Base-by-base conservation (phyloP, 1,284 basidiomycete species). In the Ustilago bromivora region DNA sequence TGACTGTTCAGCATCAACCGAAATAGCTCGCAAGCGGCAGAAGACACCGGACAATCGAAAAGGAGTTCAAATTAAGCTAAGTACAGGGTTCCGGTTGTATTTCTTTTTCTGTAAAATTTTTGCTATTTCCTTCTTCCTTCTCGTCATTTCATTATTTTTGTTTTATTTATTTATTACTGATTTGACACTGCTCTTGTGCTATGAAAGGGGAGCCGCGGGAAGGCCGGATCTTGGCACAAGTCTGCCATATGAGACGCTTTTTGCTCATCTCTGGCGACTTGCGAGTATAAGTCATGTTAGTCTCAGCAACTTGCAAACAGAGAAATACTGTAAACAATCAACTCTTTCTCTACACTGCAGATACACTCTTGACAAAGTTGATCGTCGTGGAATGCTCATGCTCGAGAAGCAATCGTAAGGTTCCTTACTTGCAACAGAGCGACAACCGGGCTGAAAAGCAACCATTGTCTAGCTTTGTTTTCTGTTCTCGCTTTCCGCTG, bases 131-230 rank as follows among this genome's bases (percentile, higher is more conserved):
- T n/a, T n/a, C n/a, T 28, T 51, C 7, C 13, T 51, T 53, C 40
- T 41, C 1, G 40, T 41, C 40, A 41, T 41, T 41, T 41, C 40
- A 41, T 10, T 41, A 41, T 53, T 53, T 53, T 53, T 53, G 15
- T 53, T 53, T 47, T 47, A 9, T 13, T 41, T 23, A 23, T 23
- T 23, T 23, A 23, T 41, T 4, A 17, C 40, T 17, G 40, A 41
- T 17, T 41, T 17, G 40, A 41, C 2, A 38, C 40, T 41, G 40
- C 10, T 12, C 7, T 41, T 17, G 15, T 41, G 40, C 40, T 6
- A 6, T 41, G 13, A 38, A 38, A 10, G 15, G 2, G 13, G 40
- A 41, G 15, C 40, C 40, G 40, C 40, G 40, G 40, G n/a, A 11
- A 41, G 40, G 13, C 6, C 9, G 40, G 40, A 41, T 41, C 40